Percentiles rank a stretch among this genome's conserved stretches.
phyloP scores from a whole-genome alignment of 1,284 basidiomycete genomes.

The Earliella scabrosa region DNA sequence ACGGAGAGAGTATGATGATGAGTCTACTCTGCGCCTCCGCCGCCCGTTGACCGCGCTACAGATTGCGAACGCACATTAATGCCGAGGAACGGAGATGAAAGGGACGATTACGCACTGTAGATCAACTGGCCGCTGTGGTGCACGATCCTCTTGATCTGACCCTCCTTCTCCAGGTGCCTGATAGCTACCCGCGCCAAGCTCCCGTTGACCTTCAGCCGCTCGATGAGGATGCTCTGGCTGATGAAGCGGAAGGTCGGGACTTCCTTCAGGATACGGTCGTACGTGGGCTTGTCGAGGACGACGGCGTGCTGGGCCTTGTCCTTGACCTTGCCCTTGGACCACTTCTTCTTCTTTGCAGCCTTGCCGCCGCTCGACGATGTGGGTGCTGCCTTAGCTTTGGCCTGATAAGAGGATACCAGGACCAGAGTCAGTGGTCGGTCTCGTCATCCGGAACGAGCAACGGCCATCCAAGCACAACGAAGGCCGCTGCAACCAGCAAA shows the following conservation, averaged over 20 bases:
- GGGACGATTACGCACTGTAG: slow-evolving; percentile 75
- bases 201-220: slow-evolving; percentile 96
- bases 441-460: slow-evolving; percentile 27
- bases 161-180: slow-evolving; percentile 93
- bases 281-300: slow-evolving; percentile 88
- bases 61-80: slow-evolving; percentile 13
- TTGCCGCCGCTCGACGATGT: slow-evolving; percentile 75
- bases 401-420: too few species aligned
- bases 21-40: slow-evolving; percentile 55
- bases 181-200: slow-evolving; percentile 94
- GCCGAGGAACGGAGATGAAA: slow-evolving; percentile 1
- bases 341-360: slow-evolving; percentile 99
- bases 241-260: slow-evolving; percentile 99
- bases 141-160: slow-evolving; percentile 95
- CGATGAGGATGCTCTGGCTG: slow-evolving; percentile 96
- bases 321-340: slow-evolving; percentile 99
- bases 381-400: slow-evolving; percentile 81
- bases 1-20: slow-evolving; percentile 27
- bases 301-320: slow-evolving; percentile 98
- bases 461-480: slow-evolving; percentile 27
- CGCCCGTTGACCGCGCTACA: slow-evolving; percentile 65
- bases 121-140: slow-evolving; percentile 95
- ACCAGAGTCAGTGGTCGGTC: slow-evolving; percentile 16
- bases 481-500: slow-evolving; percentile 9
- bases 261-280: slow-evolving; percentile 98